Conservation (phyloP, 1,284 basidiomycete genomes). For the Ceratobasidium sp. region DNA sequence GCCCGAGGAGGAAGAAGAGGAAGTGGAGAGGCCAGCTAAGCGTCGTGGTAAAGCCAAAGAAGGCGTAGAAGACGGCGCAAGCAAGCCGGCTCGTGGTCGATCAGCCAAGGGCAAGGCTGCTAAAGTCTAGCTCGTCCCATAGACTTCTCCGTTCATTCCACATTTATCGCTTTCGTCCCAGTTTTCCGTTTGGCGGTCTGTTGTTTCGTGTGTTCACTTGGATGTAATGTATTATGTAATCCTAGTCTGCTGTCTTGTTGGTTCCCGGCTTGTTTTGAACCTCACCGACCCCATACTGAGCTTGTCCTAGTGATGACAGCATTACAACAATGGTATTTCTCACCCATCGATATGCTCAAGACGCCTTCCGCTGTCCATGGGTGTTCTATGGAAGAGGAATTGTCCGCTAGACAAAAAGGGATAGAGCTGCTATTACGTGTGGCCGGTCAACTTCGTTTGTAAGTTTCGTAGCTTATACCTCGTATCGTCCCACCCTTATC, state of each 20-base stretch:
- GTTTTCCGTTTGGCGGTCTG: neutral
- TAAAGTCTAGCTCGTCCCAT: neutral
- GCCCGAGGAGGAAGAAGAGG: conserved; percentile 49
- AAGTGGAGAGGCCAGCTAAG: conserved; percentile 46
- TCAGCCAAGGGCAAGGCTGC: conserved; percentile 20
- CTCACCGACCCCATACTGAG: neutral
- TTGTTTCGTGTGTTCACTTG: neutral
- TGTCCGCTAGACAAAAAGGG: conserved; percentile 37
- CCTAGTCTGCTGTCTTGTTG: neutral
- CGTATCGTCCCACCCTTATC: neutral
- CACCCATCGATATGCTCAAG: conserved; percentile 35
- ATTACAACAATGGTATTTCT: conserved; percentile 37
- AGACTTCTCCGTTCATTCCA: neutral
- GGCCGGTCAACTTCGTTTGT: conserved; percentile 34
- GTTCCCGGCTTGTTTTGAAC: neutral
- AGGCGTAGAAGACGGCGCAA: neutral
- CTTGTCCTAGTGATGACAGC: conserved; percentile 1
- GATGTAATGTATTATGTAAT: conserved; percentile 35
- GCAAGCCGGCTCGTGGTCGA: conserved; percentile 13
- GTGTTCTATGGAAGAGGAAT: conserved; percentile 30
- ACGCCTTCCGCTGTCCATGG: conserved; percentile 29
- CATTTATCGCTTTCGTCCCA: neutral
- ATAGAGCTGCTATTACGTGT: conserved; percentile 31
- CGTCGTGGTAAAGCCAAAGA: conserved; percentile 25
- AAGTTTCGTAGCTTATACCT: conserved; percentile 6